Evolutionary conservation across 352 stramenopile genomes (phyloP), one percentile per base, ranked within the genome.

Genomic region (Globisporangium nodosum): DNA sequence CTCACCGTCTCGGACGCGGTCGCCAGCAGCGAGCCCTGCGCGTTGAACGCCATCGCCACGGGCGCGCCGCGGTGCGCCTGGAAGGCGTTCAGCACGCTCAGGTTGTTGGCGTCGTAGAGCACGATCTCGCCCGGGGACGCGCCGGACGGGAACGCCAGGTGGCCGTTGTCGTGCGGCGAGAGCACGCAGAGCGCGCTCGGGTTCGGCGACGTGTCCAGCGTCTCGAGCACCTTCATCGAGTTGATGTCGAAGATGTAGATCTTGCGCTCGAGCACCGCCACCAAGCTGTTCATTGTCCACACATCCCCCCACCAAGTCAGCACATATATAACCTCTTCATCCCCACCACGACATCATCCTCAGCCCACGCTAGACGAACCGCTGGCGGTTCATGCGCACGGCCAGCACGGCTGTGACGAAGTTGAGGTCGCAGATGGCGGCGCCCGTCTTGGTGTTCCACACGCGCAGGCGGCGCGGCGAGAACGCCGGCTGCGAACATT

Each of bases 211-310:
- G 90, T 96, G 55, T 96, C 87, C 35, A 97, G 73, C 43, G 88
- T 96, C 64, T 96, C 86, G 48, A 97, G 73, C 45, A 96, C 90
- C 66, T 97, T 94, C 88, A 97, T 97, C 40, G 88, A 90, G 65
- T 93, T 94, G 58, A 97, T 95, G 72, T 97, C 90, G 49, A 97
- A 97, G 68, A 97, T 96, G 68, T 97, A 95, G 57, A 97, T 80
- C 59, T 92, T 91, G 35, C 76, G 81, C 69, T 97, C 86, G 16
- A 97, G 71, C 39, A 96, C 85, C 12, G 90, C 87, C 16, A 97
- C 71, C 37, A 94, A 60, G 46, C 77, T 87, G 51, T 3, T 3
- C 8, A 42, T n/a, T 8, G 47, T 7, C 31, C 31, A 9, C 31
- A 35, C 5, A 9, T 9, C 5, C 5, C 5, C 24, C 24, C 35